Conservation (phyloP, 805 yeast genomes). For the Candida hispaniensis region DNA sequence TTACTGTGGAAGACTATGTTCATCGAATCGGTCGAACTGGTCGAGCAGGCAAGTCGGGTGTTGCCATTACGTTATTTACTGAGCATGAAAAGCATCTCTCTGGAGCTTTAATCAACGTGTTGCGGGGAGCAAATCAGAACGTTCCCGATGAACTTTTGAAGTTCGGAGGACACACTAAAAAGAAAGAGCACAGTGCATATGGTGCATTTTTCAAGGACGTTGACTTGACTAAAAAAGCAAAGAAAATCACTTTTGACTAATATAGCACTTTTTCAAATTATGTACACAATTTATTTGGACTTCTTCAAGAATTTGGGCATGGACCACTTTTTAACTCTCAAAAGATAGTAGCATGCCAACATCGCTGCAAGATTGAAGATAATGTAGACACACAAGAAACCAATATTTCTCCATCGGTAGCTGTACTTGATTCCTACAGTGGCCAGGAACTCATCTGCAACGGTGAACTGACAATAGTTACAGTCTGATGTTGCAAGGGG, state of each 20-base stretch:
- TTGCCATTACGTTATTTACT: slow-evolving; percentile 90
- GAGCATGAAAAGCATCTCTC: slow-evolving; percentile 94
- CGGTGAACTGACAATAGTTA: slow-evolving; percentile 33
- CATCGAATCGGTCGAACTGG: slow-evolving; percentile 98
- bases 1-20: slow-evolving; percentile 92
- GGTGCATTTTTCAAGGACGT: slow-evolving; percentile 96
- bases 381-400: slow-evolving; percentile 48
- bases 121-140: slow-evolving; percentile 87
- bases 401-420: slow-evolving; percentile 56
- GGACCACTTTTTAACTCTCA: slow-evolving; percentile 22
- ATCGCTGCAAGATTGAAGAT: slow-evolving; percentile 39
- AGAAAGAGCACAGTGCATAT: slow-evolving; percentile 94
- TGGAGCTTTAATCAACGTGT: slow-evolving; percentile 85
- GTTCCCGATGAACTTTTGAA: slow-evolving; percentile 92
- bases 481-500: slow-evolving; percentile 38
- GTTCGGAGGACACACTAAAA: slow-evolving; percentile 96
- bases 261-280: too few relatives aligned
- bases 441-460: slow-evolving; percentile 36
- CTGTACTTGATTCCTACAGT: slow-evolving; percentile 36
- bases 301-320: too few relatives aligned
- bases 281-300: too few relatives aligned
- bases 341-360: slow-evolving; percentile 27
- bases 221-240: slow-evolving; percentile 68
- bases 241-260: slow-evolving; percentile 78
- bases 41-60: slow-evolving; percentile 92